Percentiles rank a stretch among this genome's conserved stretches.
Evolutionary conservation across 2,329 filamentous ascomycete species (phyloP).

Genomic region (Curvularia eragrostidis): DNA sequence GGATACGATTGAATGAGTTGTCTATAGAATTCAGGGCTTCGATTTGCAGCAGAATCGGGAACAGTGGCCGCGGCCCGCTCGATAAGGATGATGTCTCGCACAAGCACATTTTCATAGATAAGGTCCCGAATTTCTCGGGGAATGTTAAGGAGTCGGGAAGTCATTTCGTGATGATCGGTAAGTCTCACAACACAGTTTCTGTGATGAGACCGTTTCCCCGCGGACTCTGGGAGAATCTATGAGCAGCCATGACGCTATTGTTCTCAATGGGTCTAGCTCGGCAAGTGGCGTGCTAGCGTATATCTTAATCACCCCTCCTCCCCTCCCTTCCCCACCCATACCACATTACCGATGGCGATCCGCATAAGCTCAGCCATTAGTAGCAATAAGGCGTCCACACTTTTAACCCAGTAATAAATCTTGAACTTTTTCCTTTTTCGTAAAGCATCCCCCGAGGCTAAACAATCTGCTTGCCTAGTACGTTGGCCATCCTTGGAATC

Average conservation of each 20-base stretch:
- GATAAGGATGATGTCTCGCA: slow-evolving; percentile 24
- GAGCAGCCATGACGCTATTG: slow-evolving; percentile 8
- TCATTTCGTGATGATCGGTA: slow-evolving; percentile 4
- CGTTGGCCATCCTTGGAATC: not conserved
- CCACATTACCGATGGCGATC: not conserved
- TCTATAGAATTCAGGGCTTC: slow-evolving; percentile 10
- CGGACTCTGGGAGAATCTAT: not conserved
- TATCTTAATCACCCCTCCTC: not conserved
- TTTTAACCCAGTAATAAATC: no score
- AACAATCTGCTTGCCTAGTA: not conserved
- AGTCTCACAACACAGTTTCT: not conserved
- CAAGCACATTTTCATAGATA: slow-evolving; percentile 28
- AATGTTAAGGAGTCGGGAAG: slow-evolving; percentile 20
- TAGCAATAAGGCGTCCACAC: not conserved
- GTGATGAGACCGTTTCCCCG: not conserved
- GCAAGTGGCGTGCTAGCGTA: not conserved
- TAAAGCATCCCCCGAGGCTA: not conserved
- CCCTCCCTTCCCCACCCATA: not conserved
- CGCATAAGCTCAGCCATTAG: not conserved
- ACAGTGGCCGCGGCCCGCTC: slow-evolving; percentile 19
- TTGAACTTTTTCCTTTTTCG: not conserved
- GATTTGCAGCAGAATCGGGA: slow-evolving; percentile 9
- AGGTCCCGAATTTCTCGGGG: slow-evolving; percentile 33
- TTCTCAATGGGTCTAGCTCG: slow-evolving; percentile 1
- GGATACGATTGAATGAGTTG: slow-evolving; percentile 16